These are phyloP conservation scores for Schizosaccharomyces osmophilus DNA, from an alignment of 805 yeast species.

Conservation along the genomic window DNA sequence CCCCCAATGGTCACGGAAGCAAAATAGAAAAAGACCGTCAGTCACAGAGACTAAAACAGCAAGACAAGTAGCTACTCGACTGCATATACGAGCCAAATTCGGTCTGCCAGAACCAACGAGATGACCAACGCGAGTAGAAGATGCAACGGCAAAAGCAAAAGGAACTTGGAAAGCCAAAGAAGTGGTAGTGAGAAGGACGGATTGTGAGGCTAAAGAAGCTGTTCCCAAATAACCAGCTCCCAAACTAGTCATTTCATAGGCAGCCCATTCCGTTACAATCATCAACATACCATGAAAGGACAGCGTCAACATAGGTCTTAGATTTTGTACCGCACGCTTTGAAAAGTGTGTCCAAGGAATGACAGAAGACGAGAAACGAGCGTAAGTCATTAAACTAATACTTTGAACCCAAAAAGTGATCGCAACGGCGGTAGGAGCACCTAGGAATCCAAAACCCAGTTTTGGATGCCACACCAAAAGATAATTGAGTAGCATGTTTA, in stretches of 20 bases:
- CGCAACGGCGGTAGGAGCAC: conserved; percentile 60
- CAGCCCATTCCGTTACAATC: conserved; percentile 55
- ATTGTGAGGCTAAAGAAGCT: conserved; percentile 45
- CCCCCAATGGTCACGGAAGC: conserved; percentile 28
- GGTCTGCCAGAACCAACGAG: conserved; percentile 35
- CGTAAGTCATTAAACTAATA: conserved; percentile 29
- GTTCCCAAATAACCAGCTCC: conserved; percentile 51
- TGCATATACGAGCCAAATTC: conserved; percentile 24
- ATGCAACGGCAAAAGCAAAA: conserved; percentile 46
- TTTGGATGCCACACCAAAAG: conserved; percentile 44
- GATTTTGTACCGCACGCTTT: conserved; percentile 19
- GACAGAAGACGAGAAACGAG: conserved; percentile 26
- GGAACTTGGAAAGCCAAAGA: conserved; percentile 49
- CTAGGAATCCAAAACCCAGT: conserved; percentile 51
- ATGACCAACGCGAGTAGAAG: conserved; percentile 50
- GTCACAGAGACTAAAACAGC: conserved; percentile 22
- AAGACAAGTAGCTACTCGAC: conserved; percentile 21
- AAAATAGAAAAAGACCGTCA: conserved; percentile 21
- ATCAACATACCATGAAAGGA: conserved; percentile 56
- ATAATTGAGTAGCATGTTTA: conserved; percentile 43
- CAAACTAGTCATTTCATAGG: conserved; percentile 48
- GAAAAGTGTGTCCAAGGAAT: conserved; percentile 38
- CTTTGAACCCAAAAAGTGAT: conserved; percentile 54
- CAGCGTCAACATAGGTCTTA: conserved; percentile 26
- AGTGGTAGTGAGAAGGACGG: conserved; percentile 42